Evolutionary conservation across 345 rosid genomes (phyloP).

Genomic region (Eucalyptus grandis): DNA sequence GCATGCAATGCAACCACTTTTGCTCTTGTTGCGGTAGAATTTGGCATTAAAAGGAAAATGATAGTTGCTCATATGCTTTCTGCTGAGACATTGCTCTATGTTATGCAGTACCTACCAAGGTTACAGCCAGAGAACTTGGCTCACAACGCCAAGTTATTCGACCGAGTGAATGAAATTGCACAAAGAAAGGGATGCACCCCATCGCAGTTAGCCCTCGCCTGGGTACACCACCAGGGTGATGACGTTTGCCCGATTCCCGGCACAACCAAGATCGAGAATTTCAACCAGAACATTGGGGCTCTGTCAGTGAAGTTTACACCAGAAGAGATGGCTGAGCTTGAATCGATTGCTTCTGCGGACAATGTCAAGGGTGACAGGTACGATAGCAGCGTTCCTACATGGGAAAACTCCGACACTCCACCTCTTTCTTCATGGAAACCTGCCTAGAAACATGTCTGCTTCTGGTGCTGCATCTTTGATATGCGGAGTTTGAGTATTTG

Average conservation of each 20-base stretch:
- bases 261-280: background rate
- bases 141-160: conserved; percentile 28
- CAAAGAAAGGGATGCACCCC: conserved; percentile 44
- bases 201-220: conserved; percentile 53
- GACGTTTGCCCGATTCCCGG: background rate
- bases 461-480: background rate
- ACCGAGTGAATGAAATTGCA: conserved; percentile 30
- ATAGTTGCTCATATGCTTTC: background rate
- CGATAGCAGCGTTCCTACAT: background rate
- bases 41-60: background rate
- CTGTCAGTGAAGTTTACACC: conserved; percentile 42
- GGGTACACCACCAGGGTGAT: conserved; percentile 55
- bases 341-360: conserved; percentile 26
- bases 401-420: conserved; percentile 36
- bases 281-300: conserved; percentile 12
- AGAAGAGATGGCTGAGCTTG: conserved; percentile 55
- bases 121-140: conserved; percentile 53
- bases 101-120: conserved; percentile 39
- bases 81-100: background rate
- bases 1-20: background rate
- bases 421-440: conserved; percentile 43
- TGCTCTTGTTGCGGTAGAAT: background rate
- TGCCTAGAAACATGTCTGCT: background rate
- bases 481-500: background rate
- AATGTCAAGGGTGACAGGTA: conserved; percentile 45